Evolutionary conservation across 2,329 filamentous ascomycete genomes (phyloP).

Genomic region (Exophiala xenobiotica): DNA sequence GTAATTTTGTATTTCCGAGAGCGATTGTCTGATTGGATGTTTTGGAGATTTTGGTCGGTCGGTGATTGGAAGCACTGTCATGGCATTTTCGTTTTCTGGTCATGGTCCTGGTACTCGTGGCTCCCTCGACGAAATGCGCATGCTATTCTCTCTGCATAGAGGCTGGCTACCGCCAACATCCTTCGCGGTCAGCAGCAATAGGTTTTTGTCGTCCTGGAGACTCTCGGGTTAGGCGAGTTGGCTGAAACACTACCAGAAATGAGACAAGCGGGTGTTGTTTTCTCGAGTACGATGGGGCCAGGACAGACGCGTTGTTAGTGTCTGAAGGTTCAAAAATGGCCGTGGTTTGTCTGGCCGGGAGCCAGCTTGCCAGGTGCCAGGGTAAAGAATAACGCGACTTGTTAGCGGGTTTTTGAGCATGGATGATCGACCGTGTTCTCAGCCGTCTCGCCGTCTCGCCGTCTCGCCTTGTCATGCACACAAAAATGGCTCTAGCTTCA

Average conservation of each 20-base stretch:
- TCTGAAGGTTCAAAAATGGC: background rate
- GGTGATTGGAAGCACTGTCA: slow-evolving; percentile 3
- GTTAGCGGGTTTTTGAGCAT: background rate
- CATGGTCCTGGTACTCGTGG: slow-evolving; percentile 13
- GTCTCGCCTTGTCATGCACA: no score
- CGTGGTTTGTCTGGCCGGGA: background rate
- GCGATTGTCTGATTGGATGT: slow-evolving; percentile 5
- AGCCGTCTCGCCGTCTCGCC: no score
- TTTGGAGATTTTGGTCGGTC: slow-evolving; percentile 14
- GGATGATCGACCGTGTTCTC: background rate
- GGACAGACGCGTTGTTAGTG: background rate
- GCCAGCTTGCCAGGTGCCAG: no score
- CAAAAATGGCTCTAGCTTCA: no score
- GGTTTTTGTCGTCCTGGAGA: no score
- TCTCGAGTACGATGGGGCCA: background rate
- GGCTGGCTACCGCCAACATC: no score
- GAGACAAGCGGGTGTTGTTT: background rate
- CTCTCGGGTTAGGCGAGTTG: no score
- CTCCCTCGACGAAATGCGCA: background rate
- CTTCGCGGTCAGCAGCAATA: no score
- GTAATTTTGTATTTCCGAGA: background rate
- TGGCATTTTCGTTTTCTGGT: slow-evolving; percentile 28
- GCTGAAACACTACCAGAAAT: background rate
- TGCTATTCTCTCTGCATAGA: no score
- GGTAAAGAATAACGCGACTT: background rate